Evolutionary conservation across 345 rosid species (phyloP).

Genomic region (Salix suchowensis): DNA sequence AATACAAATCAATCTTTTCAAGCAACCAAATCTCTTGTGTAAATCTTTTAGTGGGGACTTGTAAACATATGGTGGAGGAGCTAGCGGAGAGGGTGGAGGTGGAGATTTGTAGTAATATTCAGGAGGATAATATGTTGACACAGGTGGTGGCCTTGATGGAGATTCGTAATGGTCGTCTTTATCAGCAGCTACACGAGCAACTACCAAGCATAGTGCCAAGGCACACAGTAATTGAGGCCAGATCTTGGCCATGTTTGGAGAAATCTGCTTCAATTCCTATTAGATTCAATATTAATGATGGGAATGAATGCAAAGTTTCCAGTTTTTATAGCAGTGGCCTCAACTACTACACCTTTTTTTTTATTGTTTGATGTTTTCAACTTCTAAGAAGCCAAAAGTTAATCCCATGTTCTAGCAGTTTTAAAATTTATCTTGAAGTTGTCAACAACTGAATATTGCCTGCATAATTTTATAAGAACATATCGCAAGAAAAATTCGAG

Average conservation of each 20-base stretch:
- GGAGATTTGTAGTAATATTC: not conserved
- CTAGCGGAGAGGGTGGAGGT: too few relatives aligned
- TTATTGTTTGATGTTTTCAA: not conserved
- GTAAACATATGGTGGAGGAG: too few relatives aligned
- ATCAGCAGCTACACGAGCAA: conserved; percentile 21
- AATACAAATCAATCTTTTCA: too few relatives aligned
- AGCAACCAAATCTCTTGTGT: too few relatives aligned
- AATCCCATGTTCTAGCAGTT: not conserved
- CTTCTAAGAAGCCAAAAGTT: not conserved
- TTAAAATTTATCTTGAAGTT: not conserved
- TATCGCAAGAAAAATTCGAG: not conserved
- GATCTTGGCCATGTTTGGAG: conserved; percentile 30
- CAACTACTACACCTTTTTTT: not conserved
- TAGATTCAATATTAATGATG: too few relatives aligned
- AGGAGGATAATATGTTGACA: too few relatives aligned
- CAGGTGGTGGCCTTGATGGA: not conserved
- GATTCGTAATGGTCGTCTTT: not conserved
- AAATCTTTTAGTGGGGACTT: not conserved
- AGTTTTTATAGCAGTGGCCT: not conserved
- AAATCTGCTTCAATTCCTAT: not conserved
- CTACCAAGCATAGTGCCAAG: conserved; percentile 24
- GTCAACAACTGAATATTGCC: not conserved
- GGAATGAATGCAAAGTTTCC: not conserved
- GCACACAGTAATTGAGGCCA: conserved; percentile 29
- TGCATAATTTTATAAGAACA: not conserved